A percentile compares a stretch with the other conserved stretches of the same genome.
Conservation (phyloP, 148 eudicot species). For the Amaranthus hypochondriacus region DNA sequence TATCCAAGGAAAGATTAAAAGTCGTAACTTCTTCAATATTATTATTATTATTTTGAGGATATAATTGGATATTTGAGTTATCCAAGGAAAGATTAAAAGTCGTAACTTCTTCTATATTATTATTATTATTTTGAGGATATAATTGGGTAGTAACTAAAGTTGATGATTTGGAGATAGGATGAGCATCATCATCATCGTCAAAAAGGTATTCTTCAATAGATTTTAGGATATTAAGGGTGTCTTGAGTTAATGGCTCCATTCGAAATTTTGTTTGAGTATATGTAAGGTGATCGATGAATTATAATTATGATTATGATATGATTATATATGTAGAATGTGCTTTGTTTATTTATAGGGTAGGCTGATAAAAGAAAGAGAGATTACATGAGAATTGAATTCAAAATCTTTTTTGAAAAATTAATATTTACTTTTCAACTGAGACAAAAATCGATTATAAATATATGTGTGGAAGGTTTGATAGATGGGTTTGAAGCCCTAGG, state of each 20-base stretch:
- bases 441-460: too few relatives aligned
- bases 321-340: too few relatives aligned
- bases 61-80: too few relatives aligned
- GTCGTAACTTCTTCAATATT: neutral
- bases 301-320: neutral
- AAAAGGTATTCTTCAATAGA: slow-evolving; percentile 16
- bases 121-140: neutral
- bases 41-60: neutral
- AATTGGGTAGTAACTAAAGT: neutral
- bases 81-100: neutral
- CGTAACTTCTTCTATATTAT: neutral
- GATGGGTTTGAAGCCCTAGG: too few relatives aligned
- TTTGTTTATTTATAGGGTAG: too few relatives aligned
- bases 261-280: neutral
- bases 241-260: neutral
- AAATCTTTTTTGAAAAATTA: too few relatives aligned
- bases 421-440: too few relatives aligned
- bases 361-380: neutral
- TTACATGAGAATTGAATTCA: too few relatives aligned
- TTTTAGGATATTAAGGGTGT: neutral
- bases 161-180: neutral
- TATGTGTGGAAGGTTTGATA: too few relatives aligned
- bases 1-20: too few relatives aligned
- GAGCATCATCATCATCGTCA: neutral
- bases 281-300: too few relatives aligned